Percentiles rank a stretch among this genome's conserved stretches.
Evolutionary conservation across 2,329 filamentous ascomycete species (phyloP).

Genomic region (Penicillium sp.): DNA sequence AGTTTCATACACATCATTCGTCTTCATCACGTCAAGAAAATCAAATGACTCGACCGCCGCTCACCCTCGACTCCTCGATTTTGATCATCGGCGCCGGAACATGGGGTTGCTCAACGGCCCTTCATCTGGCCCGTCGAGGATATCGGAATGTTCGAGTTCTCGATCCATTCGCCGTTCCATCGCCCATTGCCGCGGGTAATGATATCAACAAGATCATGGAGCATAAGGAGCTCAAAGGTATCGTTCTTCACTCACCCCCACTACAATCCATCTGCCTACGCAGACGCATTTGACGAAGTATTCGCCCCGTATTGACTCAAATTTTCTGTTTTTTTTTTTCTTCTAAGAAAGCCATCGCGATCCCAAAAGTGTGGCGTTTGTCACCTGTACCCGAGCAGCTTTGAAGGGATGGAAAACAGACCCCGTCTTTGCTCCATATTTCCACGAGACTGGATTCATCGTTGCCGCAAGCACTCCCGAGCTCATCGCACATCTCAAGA

Average conservation of each 20-base stretch:
- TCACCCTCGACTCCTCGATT: slow-evolving; percentile 15
- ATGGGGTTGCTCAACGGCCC: slow-evolving; percentile 49
- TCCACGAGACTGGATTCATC: slow-evolving; percentile 41
- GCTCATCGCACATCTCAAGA: slow-evolving; percentile 35
- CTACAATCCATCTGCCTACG: too few relatives aligned
- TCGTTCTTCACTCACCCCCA: too few relatives aligned
- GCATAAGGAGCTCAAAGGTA: slow-evolving; percentile 34
- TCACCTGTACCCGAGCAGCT: slow-evolving; percentile 24
- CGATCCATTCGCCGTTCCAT: slow-evolving; percentile 44
- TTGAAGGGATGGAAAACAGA: slow-evolving; percentile 41
- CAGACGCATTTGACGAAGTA: background rate
- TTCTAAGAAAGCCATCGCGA: slow-evolving; percentile 10
- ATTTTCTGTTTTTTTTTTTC: background rate
- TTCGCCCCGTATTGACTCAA: background rate
- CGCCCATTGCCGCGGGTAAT: slow-evolving; percentile 46
- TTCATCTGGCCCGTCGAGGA: slow-evolving; percentile 46
- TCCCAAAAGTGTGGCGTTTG: slow-evolving; percentile 17
- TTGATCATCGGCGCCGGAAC: slow-evolving; percentile 48
- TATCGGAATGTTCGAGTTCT: slow-evolving; percentile 47
- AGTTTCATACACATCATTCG: background rate
- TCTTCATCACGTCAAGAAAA: background rate
- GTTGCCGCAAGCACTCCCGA: slow-evolving; percentile 39
- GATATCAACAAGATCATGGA: slow-evolving; percentile 47
- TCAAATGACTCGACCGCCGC: slow-evolving; percentile 1
- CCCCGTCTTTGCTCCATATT: slow-evolving; percentile 41